A percentile compares a stretch with the other conserved stretches of the same genome.
phyloP scores from a whole-genome alignment of 2,329 filamentous ascomycete species.

The Fusarium odoratissimum region DNA sequence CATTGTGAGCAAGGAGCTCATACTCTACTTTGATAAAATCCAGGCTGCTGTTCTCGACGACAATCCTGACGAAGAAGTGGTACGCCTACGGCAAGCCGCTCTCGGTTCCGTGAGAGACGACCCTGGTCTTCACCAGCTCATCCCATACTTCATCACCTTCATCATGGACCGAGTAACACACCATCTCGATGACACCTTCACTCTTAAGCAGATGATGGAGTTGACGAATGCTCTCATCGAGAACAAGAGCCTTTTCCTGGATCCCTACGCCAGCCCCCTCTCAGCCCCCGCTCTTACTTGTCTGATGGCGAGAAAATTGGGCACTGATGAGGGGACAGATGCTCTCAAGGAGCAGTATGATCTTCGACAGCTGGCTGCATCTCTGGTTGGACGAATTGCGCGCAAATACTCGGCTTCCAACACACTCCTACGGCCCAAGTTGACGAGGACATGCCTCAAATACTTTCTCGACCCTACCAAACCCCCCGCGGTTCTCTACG shows the following conservation, averaged over 20 bases:
- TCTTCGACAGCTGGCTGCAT: constrained; percentile 85
- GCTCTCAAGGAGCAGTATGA: constrained; percentile 75
- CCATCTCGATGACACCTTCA: constrained; percentile 88
- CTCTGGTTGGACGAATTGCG: constrained; percentile 82
- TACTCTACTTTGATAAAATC: constrained; percentile 97
- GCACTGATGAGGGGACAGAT: constrained; percentile 65
- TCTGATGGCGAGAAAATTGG: constrained; percentile 81
- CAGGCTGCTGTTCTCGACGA: constrained; percentile 90
- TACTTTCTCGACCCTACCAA: constrained; percentile 89
- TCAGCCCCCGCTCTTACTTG: constrained; percentile 93
- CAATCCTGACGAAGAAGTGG: constrained; percentile 80
- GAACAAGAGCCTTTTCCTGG: constrained; percentile 81
- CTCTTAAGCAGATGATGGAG: constrained; percentile 91
- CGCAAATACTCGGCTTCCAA: constrained; percentile 85
- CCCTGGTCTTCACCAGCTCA: constrained; percentile 91
- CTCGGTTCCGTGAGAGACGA: constrained; percentile 88
- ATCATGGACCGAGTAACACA: constrained; percentile 97
- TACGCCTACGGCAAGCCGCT: constrained; percentile 81
- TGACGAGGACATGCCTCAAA: constrained; percentile 93
- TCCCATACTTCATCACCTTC: constrained; percentile 97
- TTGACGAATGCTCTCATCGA: constrained; percentile 85
- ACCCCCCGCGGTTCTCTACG: constrained; percentile 86
- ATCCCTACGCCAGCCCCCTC: constrained; percentile 72
- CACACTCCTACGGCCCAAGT: constrained; percentile 83
- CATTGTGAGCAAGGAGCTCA: constrained; percentile 93